A percentile compares a stretch with the other conserved stretches of the same genome.
These are phyloP conservation scores for Sporothrix schenckii DNA, from an alignment of 2,329 filamentous ascomycete species.

Conservation along the genomic window DNA sequence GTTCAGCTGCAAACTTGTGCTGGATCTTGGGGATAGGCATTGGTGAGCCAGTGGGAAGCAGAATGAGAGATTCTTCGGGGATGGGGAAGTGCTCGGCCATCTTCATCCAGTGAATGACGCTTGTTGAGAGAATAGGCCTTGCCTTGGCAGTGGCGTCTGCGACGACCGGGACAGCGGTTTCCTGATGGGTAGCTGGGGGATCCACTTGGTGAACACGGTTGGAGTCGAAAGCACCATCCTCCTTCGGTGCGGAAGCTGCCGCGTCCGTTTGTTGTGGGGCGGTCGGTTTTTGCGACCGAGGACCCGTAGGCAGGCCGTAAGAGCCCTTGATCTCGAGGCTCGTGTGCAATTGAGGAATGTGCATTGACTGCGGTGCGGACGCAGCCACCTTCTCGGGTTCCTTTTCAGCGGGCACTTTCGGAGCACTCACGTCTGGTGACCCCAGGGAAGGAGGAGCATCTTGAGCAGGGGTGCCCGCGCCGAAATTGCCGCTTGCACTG, in stretches of 20 bases:
- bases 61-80: conserved; percentile 68
- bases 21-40: conserved; percentile 77
- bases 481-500: not conserved
- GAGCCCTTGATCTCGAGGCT: conserved; percentile 39
- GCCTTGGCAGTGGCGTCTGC: conserved; percentile 1
- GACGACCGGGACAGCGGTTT: conserved; percentile 16
- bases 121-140: conserved; percentile 33
- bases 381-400: not conserved
- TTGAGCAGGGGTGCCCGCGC: not conserved
- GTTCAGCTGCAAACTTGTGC: conserved; percentile 68
- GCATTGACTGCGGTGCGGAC: conserved; percentile 15
- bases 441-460: conserved; percentile 16
- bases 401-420: conserved; percentile 18
- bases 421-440: not conserved
- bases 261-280: conserved; percentile 31
- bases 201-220: conserved; percentile 33
- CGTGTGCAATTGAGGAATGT: conserved; percentile 41
- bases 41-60: conserved; percentile 71
- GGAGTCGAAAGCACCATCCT: conserved; percentile 16
- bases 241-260: not conserved
- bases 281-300: not conserved
- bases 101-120: conserved; percentile 70
- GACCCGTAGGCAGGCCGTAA: conserved; percentile 39
- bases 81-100: conserved; percentile 78
- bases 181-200: conserved; percentile 16